Percentiles rank a stretch among this genome's conserved stretches.
These are phyloP conservation scores for Parsonsia alboflavescens DNA, from an alignment of 257 asterid genomes.

Conservation along the genomic window DNA sequence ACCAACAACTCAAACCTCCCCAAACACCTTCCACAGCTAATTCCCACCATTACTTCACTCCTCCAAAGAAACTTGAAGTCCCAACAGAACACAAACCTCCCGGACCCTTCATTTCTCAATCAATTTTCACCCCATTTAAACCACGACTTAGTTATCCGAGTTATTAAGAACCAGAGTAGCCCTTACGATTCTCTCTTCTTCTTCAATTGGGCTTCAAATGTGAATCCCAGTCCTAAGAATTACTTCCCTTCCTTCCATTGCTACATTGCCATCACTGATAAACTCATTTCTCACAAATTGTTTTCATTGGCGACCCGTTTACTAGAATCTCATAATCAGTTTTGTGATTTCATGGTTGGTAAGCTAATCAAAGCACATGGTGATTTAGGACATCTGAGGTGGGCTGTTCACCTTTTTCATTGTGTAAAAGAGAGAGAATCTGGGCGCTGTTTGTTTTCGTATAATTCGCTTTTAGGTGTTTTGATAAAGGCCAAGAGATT, in stretches of 20 bases:
- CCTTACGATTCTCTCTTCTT: slow-evolving; percentile 49
- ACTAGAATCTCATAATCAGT: slow-evolving; percentile 27
- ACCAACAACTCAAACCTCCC: slow-evolving; percentile 11
- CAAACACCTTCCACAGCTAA: not conserved
- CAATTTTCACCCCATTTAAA: slow-evolving; percentile 36
- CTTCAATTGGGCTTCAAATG: slow-evolving; percentile 46
- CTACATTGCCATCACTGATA: slow-evolving; percentile 43
- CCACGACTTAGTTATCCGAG: slow-evolving; percentile 28
- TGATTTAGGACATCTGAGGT: slow-evolving; percentile 41
- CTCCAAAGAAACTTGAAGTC: slow-evolving; percentile 32
- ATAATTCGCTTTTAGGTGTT: slow-evolving; percentile 43
- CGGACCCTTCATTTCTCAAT: slow-evolving; percentile 30
- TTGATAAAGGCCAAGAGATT: slow-evolving; percentile 33
- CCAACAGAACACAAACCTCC: slow-evolving; percentile 13
- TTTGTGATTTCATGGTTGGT: slow-evolving; percentile 46
- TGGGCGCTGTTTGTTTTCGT: slow-evolving; percentile 43
- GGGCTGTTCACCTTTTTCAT: slow-evolving; percentile 34
- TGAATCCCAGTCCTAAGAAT: slow-evolving; percentile 28
- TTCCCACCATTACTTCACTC: slow-evolving; percentile 27
- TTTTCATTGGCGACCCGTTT: slow-evolving; percentile 31
- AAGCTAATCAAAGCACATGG: slow-evolving; percentile 50
- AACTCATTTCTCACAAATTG: slow-evolving; percentile 33
- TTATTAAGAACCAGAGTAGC: slow-evolving; percentile 26
- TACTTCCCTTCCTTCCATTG: slow-evolving; percentile 35
- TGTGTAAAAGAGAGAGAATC: slow-evolving; percentile 24